Evolutionary conservation across 495 filamentous ascomycete genomes (phyloP).

Genomic region (Lasiosphaeris hirsuta): DNA sequence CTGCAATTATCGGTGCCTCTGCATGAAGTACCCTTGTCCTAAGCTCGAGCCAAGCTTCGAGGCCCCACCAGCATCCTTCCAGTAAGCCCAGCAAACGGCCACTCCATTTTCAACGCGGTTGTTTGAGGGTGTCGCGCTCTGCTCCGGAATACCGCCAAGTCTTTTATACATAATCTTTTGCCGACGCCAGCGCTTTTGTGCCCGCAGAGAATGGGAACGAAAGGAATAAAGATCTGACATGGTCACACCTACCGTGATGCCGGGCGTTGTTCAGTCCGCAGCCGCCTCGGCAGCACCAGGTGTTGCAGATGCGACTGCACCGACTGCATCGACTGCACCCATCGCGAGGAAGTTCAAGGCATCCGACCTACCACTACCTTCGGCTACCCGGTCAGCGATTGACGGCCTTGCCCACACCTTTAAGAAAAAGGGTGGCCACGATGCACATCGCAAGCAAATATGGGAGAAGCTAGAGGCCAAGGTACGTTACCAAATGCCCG

Average conservation of each 20-base stretch:
- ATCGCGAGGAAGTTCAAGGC: slow-evolving; percentile 70
- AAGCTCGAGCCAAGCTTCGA: background rate
- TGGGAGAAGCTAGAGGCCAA: slow-evolving; percentile 77
- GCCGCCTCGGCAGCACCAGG: background rate
- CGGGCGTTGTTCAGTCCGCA: slow-evolving; percentile 7
- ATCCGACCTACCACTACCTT: slow-evolving; percentile 74
- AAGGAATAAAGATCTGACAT: background rate
- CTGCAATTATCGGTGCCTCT: too few relatives aligned
- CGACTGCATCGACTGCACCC: background rate
- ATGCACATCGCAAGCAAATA: slow-evolving; percentile 73
- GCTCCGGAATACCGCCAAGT: too few relatives aligned
- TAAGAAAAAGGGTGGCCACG: slow-evolving; percentile 90
- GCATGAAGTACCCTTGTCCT: too few relatives aligned
- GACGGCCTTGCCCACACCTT: slow-evolving; percentile 75
- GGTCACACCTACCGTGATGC: slow-evolving; percentile 13
- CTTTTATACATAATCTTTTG: too few relatives aligned
- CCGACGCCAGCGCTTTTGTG: background rate
- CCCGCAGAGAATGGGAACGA: background rate
- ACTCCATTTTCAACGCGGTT: too few relatives aligned
- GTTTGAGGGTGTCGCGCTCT: too few relatives aligned
- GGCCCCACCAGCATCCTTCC: slow-evolving; percentile 3
- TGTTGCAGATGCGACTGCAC: background rate
- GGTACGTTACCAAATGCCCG: slow-evolving; percentile 46
- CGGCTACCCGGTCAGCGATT: slow-evolving; percentile 68
- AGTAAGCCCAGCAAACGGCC: too few relatives aligned